Evolutionary conservation across 1,284 basidiomycete genomes (phyloP).

Genomic region (Moesziomyces sp.): DNA sequence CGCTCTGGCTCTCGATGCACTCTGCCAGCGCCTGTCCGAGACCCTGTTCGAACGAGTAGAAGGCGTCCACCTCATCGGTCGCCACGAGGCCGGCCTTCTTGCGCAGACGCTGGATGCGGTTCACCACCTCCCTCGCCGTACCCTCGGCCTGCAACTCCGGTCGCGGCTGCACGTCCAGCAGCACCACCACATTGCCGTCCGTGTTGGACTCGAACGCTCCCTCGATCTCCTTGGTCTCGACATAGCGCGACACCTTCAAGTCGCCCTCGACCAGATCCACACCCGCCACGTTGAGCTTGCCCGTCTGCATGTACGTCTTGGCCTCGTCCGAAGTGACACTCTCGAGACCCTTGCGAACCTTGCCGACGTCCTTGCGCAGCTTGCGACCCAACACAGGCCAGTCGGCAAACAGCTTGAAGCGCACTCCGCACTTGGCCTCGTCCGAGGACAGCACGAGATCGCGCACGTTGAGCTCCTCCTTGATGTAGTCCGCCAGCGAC

Average conservation of each 20-base stretch:
- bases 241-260: slow-evolving; percentile 87
- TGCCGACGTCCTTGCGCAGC: slow-evolving; percentile 89
- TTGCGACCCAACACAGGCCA: slow-evolving; percentile 95
- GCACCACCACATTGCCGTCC: slow-evolving; percentile 92
- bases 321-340: slow-evolving; percentile 83
- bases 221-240: slow-evolving; percentile 73
- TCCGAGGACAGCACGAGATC: slow-evolving; percentile 89
- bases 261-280: slow-evolving; percentile 91
- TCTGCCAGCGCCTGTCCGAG: slow-evolving; percentile 73
- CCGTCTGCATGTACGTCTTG: slow-evolving; percentile 80
- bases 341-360: slow-evolving; percentile 89
- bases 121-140: slow-evolving; percentile 88
- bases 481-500: slow-evolving; percentile 86
- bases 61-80: slow-evolving; percentile 92
- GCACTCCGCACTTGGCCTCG: slow-evolving; percentile 85
- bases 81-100: slow-evolving; percentile 95
- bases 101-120: slow-evolving; percentile 92
- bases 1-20: slow-evolving; percentile 79
- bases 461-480: slow-evolving; percentile 94
- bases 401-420: slow-evolving; percentile 91
- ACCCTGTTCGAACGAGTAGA: slow-evolving; percentile 82
- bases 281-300: slow-evolving; percentile 86
- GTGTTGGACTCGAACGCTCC: slow-evolving; percentile 83
- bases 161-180: slow-evolving; percentile 88
- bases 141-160: slow-evolving; percentile 88